Conservation (phyloP, 129 eudicot species). For the Solidago caesia region DNA sequence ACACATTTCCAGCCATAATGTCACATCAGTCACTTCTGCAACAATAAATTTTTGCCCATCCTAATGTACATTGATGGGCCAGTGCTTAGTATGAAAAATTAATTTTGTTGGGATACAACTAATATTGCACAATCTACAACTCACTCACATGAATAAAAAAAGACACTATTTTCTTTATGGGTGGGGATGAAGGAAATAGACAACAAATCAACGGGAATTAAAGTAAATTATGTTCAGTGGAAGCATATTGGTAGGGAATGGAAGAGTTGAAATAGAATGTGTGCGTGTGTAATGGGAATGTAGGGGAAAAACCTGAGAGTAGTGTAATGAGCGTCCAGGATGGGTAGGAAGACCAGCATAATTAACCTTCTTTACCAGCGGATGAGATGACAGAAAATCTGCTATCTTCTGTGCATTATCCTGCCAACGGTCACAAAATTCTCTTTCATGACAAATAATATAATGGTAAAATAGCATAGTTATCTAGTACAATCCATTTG, state of each 20-base stretch:
- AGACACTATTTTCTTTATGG: slow-evolving; percentile 4
- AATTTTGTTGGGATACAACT: slow-evolving; percentile 2
- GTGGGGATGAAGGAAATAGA: background rate
- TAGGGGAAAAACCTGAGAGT: slow-evolving; percentile 69
- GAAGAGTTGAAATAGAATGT: background rate
- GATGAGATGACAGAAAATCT: slow-evolving; percentile 81
- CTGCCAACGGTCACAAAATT: slow-evolving; percentile 37
- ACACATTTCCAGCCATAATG: background rate
- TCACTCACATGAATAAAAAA: slow-evolving; percentile 1
- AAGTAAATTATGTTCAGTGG: background rate
- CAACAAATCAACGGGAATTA: background rate
- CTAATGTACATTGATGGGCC: background rate
- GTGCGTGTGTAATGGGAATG: background rate
- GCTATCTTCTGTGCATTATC: slow-evolving; percentile 96
- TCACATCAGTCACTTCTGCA: slow-evolving; percentile 2
- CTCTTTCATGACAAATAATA: background rate
- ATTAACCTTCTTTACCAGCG: slow-evolving; percentile 78
- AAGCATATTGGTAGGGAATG: background rate
- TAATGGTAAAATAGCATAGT: background rate
- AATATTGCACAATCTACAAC: slow-evolving; percentile 6
- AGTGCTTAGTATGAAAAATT: background rate
- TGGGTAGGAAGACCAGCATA: slow-evolving; percentile 94
- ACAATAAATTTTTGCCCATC: slow-evolving; percentile 5
- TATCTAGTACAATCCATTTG: background rate
- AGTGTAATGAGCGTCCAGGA: slow-evolving; percentile 85